Base-by-base conservation (phyloP, 306 rosid species). In the Oxytropis ochrocephala region DNA sequence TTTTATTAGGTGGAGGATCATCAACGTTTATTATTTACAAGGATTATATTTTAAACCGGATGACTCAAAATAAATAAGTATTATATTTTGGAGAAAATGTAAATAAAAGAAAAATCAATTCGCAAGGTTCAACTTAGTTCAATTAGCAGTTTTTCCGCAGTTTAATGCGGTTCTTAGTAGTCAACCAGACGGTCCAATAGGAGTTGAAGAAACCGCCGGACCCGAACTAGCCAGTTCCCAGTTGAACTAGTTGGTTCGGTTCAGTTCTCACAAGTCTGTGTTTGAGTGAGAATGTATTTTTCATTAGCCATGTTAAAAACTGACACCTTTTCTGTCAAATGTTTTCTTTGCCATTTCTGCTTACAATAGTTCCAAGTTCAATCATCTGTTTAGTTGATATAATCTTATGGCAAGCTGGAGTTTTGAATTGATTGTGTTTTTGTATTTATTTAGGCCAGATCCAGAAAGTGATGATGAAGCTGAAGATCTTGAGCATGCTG, bases 401-500 rank as follows among this genome's bases (percentile, higher is more conserved):
- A 77, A 74, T 73, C 43, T 38, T 38, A 42, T 42, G 62, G 43
- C 57, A 38, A 43, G 61, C 18, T 48, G n/a, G 65, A 64, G 48
- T 68, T 80, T 74, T 54, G 47, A 67, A 60, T 56, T 55, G 57
- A 33, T 61, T 54, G 38, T 52, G 61, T 67, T 27, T 44, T 44
- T 74, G 65, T 73, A 66, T 76, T 72, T 83, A 24, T 88, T 35
- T 73, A 94, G 99, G 73, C 95, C 82, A 59, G 99, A 71, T 81
- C 87, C 72, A 50, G 97, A 87, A 81, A 89, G 96, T 81, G 97
- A 94, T 59, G 87, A 89, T 75, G 99, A 94, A 73, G 89, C 96
- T 21, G 99, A 94, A 84, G 97, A 91, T 85, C 33, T 94, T 60
- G 99, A 91, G 75, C 99, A 91, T 85, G 91, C 95, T 78, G 99